phyloP scores from a whole-genome alignment of 2,329 filamentous ascomycete genomes.

The Fusarium mundagurra region DNA sequence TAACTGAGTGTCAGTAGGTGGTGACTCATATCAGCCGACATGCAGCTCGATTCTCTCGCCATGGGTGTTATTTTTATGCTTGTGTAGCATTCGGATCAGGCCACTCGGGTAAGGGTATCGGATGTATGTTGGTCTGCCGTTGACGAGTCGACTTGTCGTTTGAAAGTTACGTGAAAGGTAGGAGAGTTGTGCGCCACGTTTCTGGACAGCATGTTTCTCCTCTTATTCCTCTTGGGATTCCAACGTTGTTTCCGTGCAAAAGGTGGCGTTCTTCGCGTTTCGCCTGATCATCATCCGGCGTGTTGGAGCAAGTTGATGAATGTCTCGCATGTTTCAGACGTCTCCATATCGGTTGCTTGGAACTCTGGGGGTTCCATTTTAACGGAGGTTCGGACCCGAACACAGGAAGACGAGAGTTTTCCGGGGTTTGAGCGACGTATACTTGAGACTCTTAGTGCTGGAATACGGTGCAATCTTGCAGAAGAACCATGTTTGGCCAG shows the following conservation, averaged over 20 bases:
- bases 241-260: background rate
- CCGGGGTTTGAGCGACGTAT: background rate
- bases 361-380: background rate
- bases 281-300: background rate
- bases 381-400: background rate
- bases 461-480: background rate
- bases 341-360: background rate
- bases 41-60: background rate
- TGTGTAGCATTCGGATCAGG: background rate
- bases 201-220: background rate
- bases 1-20: background rate
- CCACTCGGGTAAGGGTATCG: background rate
- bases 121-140: background rate
- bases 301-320: background rate
- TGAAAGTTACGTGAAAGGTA: conserved; percentile 35
- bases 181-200: background rate
- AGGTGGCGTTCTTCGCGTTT: background rate
- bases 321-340: conserved; percentile 15
- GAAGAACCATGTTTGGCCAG: background rate
- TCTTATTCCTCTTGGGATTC: background rate
- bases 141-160: conserved; percentile 12
- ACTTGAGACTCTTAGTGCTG: too few species aligned
- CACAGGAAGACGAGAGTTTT: background rate
- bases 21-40: background rate
- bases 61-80: background rate